These are phyloP conservation scores for Oropetium thomaeum DNA, from an alignment of 176 grass and related monocot genomes.

Conservation along the genomic window DNA sequence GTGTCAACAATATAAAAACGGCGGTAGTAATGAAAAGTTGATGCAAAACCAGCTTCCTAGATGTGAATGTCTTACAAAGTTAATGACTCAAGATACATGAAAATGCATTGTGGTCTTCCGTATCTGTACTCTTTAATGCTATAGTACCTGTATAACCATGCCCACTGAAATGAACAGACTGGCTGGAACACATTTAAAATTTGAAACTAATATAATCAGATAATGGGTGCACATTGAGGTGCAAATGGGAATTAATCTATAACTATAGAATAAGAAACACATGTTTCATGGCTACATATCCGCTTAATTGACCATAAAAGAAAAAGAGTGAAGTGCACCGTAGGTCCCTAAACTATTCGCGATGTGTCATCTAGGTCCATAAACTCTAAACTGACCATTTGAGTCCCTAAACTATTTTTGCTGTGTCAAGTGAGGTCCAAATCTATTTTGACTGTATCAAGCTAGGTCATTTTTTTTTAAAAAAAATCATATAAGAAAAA, in stretches of 20 bases:
- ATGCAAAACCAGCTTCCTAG: not conserved
- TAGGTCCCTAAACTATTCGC: too few species aligned
- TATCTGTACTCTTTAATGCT: not conserved
- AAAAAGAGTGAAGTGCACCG: too few species aligned
- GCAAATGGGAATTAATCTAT: not conserved
- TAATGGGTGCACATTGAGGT: not conserved
- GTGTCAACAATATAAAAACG: too few species aligned
- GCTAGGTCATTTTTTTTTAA: too few species aligned
- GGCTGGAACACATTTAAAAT: not conserved
- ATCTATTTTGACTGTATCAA: too few species aligned
- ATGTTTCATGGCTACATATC: not conserved
- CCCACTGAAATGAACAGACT: not conserved
- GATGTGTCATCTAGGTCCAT: too few species aligned
- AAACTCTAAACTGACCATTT: too few species aligned
- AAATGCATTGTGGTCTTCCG: not conserved
- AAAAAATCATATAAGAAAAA: too few species aligned
- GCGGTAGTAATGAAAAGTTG: not conserved
- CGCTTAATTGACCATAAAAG: not conserved
- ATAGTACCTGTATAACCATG: not conserved
- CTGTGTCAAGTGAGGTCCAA: too few species aligned
- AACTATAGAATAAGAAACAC: not conserved
- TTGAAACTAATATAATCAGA: not conserved
- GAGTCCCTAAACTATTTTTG: too few species aligned
- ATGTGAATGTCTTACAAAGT: not conserved
- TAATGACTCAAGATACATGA: not conserved